phyloP scores from a whole-genome alignment of 176 grass and related monocot species.

The Typha latifolia region DNA sequence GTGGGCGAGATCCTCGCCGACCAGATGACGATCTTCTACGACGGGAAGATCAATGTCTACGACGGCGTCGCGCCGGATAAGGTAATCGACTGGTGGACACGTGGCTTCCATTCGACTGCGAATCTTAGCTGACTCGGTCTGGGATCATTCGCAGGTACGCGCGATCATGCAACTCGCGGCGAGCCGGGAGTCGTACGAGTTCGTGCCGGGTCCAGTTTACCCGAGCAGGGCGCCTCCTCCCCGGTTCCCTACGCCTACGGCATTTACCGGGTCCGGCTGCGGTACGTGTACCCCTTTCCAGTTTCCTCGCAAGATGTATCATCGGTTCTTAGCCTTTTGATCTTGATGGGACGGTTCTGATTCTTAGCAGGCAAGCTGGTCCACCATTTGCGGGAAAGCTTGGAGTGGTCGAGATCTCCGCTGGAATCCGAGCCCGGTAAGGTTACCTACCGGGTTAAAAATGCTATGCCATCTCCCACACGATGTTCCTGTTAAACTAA shows the following conservation, averaged over 20 bases:
- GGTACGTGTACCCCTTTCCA: conserved; percentile 5
- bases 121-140: neutral
- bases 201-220: neutral
- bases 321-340: neutral
- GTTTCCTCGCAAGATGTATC: neutral
- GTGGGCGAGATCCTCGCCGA: neutral
- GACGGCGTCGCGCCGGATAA: conserved; percentile 15
- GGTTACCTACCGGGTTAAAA: neutral
- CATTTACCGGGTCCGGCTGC: conserved; percentile 5
- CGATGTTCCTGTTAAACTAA: too few relatives aligned
- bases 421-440: conserved; percentile 29
- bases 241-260: conserved; percentile 7
- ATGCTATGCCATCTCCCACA: too few relatives aligned
- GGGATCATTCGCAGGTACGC: conserved; percentile 16
- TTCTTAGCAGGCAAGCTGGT: conserved; percentile 1
- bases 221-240: neutral
- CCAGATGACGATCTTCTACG: conserved; percentile 36
- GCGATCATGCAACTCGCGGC: conserved; percentile 26
- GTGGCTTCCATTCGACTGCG: neutral
- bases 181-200: conserved; percentile 9
- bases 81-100: neutral
- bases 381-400: conserved; percentile 2
- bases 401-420: conserved; percentile 7
- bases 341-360: conserved; percentile 3
- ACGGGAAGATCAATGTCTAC: conserved; percentile 25